Conservation (phyloP, 805 yeast genomes). For the Starmerella roubikii region DNA sequence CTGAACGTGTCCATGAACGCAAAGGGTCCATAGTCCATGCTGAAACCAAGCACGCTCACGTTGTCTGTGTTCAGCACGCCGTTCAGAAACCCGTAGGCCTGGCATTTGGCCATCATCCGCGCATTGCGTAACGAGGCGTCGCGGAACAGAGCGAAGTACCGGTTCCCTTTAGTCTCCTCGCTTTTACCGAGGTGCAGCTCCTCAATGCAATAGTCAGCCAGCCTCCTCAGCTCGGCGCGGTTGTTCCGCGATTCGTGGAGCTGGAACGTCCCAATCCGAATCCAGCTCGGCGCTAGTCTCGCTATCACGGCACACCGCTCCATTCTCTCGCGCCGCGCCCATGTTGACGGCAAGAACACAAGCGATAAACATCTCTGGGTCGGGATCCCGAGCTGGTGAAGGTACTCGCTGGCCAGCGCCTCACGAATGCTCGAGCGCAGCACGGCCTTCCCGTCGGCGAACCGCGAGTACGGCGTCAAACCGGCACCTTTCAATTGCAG, state of each 20-base stretch:
- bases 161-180: slow-evolving; percentile 8
- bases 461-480: slow-evolving; percentile 77
- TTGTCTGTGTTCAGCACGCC: slow-evolving; percentile 94
- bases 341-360: slow-evolving; percentile 56
- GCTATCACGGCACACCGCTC: slow-evolving; percentile 79
- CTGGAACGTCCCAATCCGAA: slow-evolving; percentile 81
- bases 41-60: slow-evolving; percentile 74
- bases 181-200: slow-evolving; percentile 4
- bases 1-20: slow-evolving; percentile 77
- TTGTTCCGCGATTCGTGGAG: slow-evolving; percentile 63
- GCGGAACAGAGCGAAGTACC: slow-evolving; percentile 58
- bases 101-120: slow-evolving; percentile 67
- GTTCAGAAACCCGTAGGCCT: slow-evolving; percentile 79
- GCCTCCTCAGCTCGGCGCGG: slow-evolving; percentile 41
- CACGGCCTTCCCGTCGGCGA: slow-evolving; percentile 95
- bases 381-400: slow-evolving; percentile 72
- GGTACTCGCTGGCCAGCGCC: slow-evolving; percentile 68
- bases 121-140: slow-evolving; percentile 69
- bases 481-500: slow-evolving; percentile 89
- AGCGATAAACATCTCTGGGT: slow-evolving; percentile 72
- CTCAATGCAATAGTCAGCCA: slow-evolving; percentile 61
- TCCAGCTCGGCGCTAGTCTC: slow-evolving; percentile 75
- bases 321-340: slow-evolving; percentile 55
- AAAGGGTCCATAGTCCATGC: slow-evolving; percentile 92
- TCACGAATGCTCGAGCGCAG: slow-evolving; percentile 78